Conservation (phyloP, 108 stramenopile species). For the Pseudonitzschia pungens region DNA sequence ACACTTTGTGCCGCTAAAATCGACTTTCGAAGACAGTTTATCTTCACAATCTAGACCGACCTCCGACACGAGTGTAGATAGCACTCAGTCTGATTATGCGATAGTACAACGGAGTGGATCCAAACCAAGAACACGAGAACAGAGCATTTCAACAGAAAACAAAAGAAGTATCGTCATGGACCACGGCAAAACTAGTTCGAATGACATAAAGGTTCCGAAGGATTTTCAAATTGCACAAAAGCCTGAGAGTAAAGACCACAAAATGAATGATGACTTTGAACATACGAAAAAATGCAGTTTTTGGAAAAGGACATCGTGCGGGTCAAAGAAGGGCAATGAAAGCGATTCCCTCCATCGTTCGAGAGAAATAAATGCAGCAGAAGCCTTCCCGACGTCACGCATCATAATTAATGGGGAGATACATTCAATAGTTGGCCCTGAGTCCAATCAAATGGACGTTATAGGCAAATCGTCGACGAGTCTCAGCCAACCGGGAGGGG, state of each 20-base stretch:
- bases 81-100: background rate
- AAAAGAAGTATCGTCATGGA: background rate
- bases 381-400: slow-evolving; percentile 22
- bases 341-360: slow-evolving; percentile 14
- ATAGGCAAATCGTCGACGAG: slow-evolving; percentile 20
- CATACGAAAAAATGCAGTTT: background rate
- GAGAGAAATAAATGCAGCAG: background rate
- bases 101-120: background rate
- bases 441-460: slow-evolving; percentile 2
- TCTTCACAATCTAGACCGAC: background rate
- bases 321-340: background rate
- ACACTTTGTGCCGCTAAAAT: too few relatives aligned
- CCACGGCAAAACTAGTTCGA: background rate
- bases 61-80: background rate
- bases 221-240: background rate
- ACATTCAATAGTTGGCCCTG: background rate
- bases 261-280: background rate
- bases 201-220: background rate
- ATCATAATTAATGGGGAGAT: slow-evolving; percentile 16
- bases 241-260: background rate
- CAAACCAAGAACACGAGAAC: background rate
- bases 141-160: background rate
- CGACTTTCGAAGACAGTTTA: background rate
- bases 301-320: background rate
- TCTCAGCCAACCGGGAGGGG: slow-evolving; percentile 14